Base-by-base conservation (phyloP, 2,329 filamentous ascomycete species). In the Curvularia eragrostidis region DNA sequence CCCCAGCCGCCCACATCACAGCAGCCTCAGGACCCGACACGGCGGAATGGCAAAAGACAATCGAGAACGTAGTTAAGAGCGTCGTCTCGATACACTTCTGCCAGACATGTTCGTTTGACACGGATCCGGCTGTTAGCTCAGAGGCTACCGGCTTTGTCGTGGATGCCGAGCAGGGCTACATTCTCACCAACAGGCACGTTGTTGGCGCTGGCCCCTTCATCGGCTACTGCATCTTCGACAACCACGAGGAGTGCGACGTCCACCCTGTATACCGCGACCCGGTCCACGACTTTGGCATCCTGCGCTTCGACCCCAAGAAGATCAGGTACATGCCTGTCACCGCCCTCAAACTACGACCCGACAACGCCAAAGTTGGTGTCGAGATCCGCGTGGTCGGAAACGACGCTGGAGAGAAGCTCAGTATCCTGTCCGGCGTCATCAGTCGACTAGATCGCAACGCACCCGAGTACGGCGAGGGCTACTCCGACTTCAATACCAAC, bases 71-170 rank as follows among this genome's bases (percentile, higher is more conserved):
- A 3, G 93, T 99, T 52, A 89, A 90, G 75, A 97, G 93, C 68
- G 95, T 98, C 18, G 95, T 99, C 48, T 97, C 94, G n/a, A 98
- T 99, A 71, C 91, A 96, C 66, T 99, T 99, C 81, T 98, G 94
- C 76, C 93, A 97, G 83, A 97, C 95, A 0, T 96, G 91, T 76
- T 93, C 94, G 23, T 99, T 99, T 76, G 95, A 99, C 77, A 98
- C 95, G n/a, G 95, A 99, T 69, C 83, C 91, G 26, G 95, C 95
- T 6, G 85, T 96, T 76, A 92, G 92, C 18, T 97, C 93, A 71
- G 95, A 99, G 80, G 95, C 95, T 3, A 99, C 95, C 0, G 95
- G 95, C 7, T 99, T 99, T 74, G 93, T 99, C 15, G 95, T 99
- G 23, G 95, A 99, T 80, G 91, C 95, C 5, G 89, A 97, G 79